phyloP scores from a whole-genome alignment of 805 yeast species.

The Wickerhamiella kurtzmanii region DNA sequence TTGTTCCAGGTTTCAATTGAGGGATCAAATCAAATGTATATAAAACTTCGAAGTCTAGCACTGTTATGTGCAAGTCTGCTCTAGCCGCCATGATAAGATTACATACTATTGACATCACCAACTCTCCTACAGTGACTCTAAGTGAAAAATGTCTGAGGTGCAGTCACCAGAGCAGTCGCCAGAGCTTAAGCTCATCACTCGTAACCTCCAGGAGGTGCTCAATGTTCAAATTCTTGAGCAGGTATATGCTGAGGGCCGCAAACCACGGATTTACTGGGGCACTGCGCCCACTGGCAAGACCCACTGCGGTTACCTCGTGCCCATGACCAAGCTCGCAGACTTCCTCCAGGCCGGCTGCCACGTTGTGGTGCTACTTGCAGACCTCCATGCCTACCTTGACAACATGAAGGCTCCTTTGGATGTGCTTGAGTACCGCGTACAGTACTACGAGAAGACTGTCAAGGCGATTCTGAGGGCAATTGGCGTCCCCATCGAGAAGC shows the following conservation, averaged over 20 bases:
- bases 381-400: conserved; percentile 90
- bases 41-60: too few species aligned
- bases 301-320: conserved; percentile 96
- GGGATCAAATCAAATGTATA: too few species aligned
- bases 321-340: conserved; percentile 93
- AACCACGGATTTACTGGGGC: conserved; percentile 91
- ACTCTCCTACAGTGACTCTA: not conserved
- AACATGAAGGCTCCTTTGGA: conserved; percentile 98
- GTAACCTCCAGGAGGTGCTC: conserved; percentile 80
- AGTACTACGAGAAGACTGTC: conserved; percentile 71
- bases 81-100: too few species aligned
- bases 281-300: conserved; percentile 99
- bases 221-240: conserved; percentile 78
- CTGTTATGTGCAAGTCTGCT: too few species aligned
- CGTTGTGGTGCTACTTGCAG: conserved; percentile 83
- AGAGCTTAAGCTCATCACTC: conserved; percentile 63
- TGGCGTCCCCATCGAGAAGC: conserved; percentile 82
- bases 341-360: conserved; percentile 93
- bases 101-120: too few species aligned
- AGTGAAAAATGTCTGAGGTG: not conserved
- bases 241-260: conserved; percentile 68
- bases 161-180: conserved; percentile 16
- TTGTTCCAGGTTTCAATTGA: too few species aligned
- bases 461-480: conserved; percentile 76
- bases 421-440: conserved; percentile 75